Percentiles rank a stretch among this genome's conserved stretches.
phyloP scores from a whole-genome alignment of 257 asterid genomes.

The Lithospermum erythrorhizon region DNA sequence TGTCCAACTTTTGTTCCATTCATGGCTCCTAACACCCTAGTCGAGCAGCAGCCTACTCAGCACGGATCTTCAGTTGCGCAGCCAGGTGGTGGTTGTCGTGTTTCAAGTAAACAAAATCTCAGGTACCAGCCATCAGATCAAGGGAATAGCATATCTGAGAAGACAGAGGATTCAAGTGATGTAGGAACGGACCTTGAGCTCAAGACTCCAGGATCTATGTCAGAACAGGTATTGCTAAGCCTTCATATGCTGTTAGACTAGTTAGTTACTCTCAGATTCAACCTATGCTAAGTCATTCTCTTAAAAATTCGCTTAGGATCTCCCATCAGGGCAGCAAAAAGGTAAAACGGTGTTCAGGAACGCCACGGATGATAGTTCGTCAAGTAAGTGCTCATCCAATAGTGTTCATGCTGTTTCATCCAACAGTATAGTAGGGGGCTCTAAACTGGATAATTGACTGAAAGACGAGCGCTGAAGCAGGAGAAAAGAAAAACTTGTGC shows the following conservation, averaged over 20 bases:
- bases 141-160: slow-evolving; percentile 57
- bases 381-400: slow-evolving; percentile 77
- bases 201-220: slow-evolving; percentile 87
- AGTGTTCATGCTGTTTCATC: slow-evolving; percentile 76
- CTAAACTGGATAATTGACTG: slow-evolving; percentile 33
- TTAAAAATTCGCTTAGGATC: slow-evolving; percentile 43
- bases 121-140: slow-evolving; percentile 44
- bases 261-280: background rate
- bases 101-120: slow-evolving; percentile 51
- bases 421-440: slow-evolving; percentile 53
- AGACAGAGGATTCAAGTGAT: slow-evolving; percentile 54
- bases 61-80: slow-evolving; percentile 53
- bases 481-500: slow-evolving; percentile 9
- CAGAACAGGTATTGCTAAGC: slow-evolving; percentile 50
- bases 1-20: slow-evolving; percentile 71
- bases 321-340: slow-evolving; percentile 47
- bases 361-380: slow-evolving; percentile 64
- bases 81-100: slow-evolving; percentile 42
- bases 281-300: background rate
- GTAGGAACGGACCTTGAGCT: slow-evolving; percentile 89
- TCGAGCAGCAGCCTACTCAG: slow-evolving; percentile 62
- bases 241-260: slow-evolving; percentile 4
- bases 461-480: slow-evolving; percentile 4
- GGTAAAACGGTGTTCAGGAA: slow-evolving; percentile 42
- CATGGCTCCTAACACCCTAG: slow-evolving; percentile 52